Evolutionary conservation across 192 early-diverging fungal genomes (phyloP).

Genomic region (Paraglomus occultum): DNA sequence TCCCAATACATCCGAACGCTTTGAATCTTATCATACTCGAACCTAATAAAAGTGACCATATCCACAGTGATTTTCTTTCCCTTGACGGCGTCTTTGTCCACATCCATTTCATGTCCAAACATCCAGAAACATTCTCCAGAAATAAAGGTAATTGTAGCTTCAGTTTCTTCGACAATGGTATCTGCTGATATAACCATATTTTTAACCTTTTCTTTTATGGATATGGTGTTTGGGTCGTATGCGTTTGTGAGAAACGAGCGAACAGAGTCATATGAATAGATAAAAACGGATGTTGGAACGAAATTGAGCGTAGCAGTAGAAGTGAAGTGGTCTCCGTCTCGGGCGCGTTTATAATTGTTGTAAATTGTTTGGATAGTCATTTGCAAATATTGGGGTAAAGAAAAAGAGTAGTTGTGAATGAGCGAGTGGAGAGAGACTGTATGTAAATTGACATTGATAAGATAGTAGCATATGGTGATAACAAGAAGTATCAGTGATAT

Average conservation of each 20-base stretch:
- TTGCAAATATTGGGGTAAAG: too few species aligned
- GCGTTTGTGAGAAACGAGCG: constrained; percentile 11
- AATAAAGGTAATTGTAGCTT: constrained; percentile 44
- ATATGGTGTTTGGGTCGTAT: constrained; percentile 21
- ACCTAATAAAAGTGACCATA: too few species aligned
- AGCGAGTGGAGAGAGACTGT: too few species aligned
- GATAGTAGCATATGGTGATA: too few species aligned
- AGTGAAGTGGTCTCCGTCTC: constrained; percentile 28
- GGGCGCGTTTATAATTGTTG: constrained; percentile 19
- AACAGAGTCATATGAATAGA: constrained; percentile 21
- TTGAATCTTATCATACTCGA: too few species aligned
- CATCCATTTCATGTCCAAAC: too few species aligned
- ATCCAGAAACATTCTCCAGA: constrained; percentile 40
- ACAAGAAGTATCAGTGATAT: too few species aligned
- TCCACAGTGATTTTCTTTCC: too few species aligned
- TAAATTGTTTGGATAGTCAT: constrained; percentile 26
- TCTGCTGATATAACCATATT: constrained; percentile 37
- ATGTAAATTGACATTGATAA: too few species aligned
- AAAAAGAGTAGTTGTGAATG: too few species aligned
- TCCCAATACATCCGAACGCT: too few species aligned
- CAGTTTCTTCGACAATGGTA: constrained; percentile 45
- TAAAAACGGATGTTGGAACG: constrained; percentile 19
- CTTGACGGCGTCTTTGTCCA: too few species aligned
- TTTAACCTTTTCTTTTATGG: constrained; percentile 35
- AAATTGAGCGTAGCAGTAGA: constrained; percentile 15